A percentile compares a stretch with the other conserved stretches of the same genome.
Conservation (phyloP, 352 stramenopile species). For the Phytopythium aichiense region DNA sequence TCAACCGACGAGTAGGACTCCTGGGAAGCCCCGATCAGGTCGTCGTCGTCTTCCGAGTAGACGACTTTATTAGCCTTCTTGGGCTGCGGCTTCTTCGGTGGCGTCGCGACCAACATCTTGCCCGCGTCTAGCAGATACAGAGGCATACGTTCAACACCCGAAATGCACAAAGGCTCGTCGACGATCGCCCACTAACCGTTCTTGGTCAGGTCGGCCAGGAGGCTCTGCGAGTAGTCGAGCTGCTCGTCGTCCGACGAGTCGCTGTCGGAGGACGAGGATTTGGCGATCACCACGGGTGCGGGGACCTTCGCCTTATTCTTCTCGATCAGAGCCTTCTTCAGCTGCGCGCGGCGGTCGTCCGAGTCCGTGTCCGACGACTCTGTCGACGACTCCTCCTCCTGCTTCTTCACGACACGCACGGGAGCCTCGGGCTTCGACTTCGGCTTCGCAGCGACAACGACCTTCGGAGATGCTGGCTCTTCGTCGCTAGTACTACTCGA, state of each 20-base stretch:
- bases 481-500: not conserved
- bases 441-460: slow-evolving; percentile 29
- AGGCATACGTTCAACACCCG: not conserved
- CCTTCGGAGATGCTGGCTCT: slow-evolving; percentile 6
- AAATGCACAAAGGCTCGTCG: slow-evolving; percentile 11
- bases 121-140: slow-evolving; percentile 19
- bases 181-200: slow-evolving; percentile 34
- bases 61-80: slow-evolving; percentile 27
- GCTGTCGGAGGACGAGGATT: slow-evolving; percentile 20
- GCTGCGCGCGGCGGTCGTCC: slow-evolving; percentile 9
- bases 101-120: slow-evolving; percentile 13
- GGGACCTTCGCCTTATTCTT: slow-evolving; percentile 9
- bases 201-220: slow-evolving; percentile 68
- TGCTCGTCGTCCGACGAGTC: slow-evolving; percentile 60
- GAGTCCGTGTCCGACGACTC: slow-evolving; percentile 8
- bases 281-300: slow-evolving; percentile 18
- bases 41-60: slow-evolving; percentile 15
- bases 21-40: slow-evolving; percentile 30
- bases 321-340: slow-evolving; percentile 4
- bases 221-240: slow-evolving; percentile 70
- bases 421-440: not conserved
- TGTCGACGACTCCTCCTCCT: not conserved
- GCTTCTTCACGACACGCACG: not conserved
- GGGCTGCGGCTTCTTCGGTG: slow-evolving; percentile 20
- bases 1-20: slow-evolving; percentile 15